These are phyloP conservation scores for Collybia nuda DNA, from an alignment of 768 basidiomycete genomes.

Conservation along the genomic window DNA sequence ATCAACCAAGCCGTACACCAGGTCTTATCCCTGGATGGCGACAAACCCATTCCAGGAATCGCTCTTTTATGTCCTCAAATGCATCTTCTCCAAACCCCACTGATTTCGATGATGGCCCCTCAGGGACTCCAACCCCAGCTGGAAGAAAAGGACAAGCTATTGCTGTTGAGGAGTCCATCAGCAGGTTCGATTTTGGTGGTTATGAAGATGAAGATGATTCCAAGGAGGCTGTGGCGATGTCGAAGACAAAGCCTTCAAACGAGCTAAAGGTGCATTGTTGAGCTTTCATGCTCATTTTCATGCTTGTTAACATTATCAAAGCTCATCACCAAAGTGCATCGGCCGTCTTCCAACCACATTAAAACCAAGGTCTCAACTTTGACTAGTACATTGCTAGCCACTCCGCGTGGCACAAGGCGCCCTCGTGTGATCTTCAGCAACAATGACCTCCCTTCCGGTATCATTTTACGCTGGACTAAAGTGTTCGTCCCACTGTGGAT, in stretches of 20 bases:
- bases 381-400: too few species aligned
- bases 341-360: not conserved
- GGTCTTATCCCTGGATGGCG: too few species aligned
- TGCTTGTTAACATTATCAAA: not conserved
- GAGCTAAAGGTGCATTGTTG: not conserved
- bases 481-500: not conserved
- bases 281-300: not conserved
- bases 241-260: not conserved
- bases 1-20: too few species aligned
- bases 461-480: not conserved
- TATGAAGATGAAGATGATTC: not conserved
- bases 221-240: not conserved
- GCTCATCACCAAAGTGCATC: not conserved
- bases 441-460: not conserved
- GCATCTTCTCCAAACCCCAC: too few species aligned
- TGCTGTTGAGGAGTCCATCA: not conserved
- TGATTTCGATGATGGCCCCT: too few species aligned
- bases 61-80: too few species aligned
- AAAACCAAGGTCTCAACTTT: not conserved
- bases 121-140: too few species aligned
- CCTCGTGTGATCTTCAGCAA: not conserved
- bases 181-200: not conserved
- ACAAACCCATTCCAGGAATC: too few species aligned
- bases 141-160: too few species aligned
- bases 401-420: not conserved